phyloP scores from a whole-genome alignment of 1,284 basidiomycete species.

The Naganishia albida region DNA sequence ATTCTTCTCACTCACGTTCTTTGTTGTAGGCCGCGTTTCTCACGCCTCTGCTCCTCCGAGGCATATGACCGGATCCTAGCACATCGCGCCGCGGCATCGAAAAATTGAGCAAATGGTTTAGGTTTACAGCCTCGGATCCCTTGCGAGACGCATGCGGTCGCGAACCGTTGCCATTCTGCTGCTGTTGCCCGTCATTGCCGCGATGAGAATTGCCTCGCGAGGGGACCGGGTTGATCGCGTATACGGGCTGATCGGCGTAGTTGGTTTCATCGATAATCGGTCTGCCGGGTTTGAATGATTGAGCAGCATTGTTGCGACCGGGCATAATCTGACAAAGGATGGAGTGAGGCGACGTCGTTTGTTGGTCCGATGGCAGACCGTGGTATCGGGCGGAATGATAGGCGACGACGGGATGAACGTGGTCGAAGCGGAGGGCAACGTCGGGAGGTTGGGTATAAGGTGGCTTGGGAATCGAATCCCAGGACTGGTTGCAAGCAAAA shows the following conservation, averaged over 20 bases:
- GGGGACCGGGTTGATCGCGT: neutral
- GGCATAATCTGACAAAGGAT: conserved; percentile 3
- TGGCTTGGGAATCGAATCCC: neutral
- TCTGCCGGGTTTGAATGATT: conserved; percentile 15
- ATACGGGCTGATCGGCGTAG: conserved; percentile 21
- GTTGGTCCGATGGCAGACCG: neutral
- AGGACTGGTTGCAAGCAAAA: neutral
- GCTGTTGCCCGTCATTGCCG: neutral
- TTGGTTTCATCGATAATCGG: conserved; percentile 21
- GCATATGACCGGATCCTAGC: conserved; percentile 42
- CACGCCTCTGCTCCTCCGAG: conserved; percentile 69
- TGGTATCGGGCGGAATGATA: neutral
- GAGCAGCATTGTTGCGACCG: conserved; percentile 16
- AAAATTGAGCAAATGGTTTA: conserved; percentile 34
- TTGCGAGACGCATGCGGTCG: conserved; percentile 21
- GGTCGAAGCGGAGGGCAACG: neutral
- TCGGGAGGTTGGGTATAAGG: neutral
- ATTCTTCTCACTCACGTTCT: conserved; percentile 66
- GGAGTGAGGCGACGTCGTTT: neutral
- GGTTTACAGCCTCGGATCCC: conserved; percentile 26
- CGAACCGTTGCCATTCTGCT: neutral
- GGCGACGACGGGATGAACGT: neutral
- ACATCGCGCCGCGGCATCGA: conserved; percentile 24
- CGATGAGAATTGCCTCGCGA: neutral
- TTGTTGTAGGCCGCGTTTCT: conserved; percentile 69